Evolutionary conservation across 805 yeast species (phyloP), one percentile per base, ranked within the genome.

Genomic region (Myxozyma lipomycoides): DNA sequence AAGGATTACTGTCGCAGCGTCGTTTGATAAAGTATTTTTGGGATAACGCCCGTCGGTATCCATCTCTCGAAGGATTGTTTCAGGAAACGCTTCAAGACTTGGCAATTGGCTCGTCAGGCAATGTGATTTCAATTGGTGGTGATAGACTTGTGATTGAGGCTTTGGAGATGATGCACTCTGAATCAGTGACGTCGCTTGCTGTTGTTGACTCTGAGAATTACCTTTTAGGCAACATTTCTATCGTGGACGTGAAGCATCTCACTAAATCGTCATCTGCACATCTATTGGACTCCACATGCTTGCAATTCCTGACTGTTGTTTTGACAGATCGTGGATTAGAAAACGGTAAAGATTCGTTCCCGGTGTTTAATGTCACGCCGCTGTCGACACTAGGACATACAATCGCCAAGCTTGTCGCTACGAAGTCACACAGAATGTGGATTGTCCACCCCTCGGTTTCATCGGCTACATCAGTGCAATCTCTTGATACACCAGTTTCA

Each of bases 321-420:
- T 76, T 93, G 57, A 83, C 85, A 58, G 83, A 83, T 48, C 82
- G 96, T 64, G 98, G 98, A 19, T 75, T 91, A 28, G 95, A 84
- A 63, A 90, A 89, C 64, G 96, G 96, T 46, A 89, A 90, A 68
- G 98, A 91, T 71, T 88, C 95, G 38, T 91, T 84, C 75, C 98
- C 98, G 17, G 91, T 93, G 37, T 91, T 91, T 76, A 95, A 91
- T 67, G 96, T 91, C 23, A 83, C 86, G 56, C 79, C 81, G 54
- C 76, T 78, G 37, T 81, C 95, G 7, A 82, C 93, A 0, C 74
- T 93, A 45, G 95, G 88, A 30, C 78, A 96, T 67, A 88, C 95
- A 6, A 78, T 93, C 63, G 98, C 98, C 30, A 91, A 93, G 67
- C 73, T 91, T 60, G 98, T 91, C 12, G 98, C 98, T 4, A 91